Base-by-base conservation (phyloP, 2,329 filamentous ascomycete species). In the Trichoderma sp. region DNA sequence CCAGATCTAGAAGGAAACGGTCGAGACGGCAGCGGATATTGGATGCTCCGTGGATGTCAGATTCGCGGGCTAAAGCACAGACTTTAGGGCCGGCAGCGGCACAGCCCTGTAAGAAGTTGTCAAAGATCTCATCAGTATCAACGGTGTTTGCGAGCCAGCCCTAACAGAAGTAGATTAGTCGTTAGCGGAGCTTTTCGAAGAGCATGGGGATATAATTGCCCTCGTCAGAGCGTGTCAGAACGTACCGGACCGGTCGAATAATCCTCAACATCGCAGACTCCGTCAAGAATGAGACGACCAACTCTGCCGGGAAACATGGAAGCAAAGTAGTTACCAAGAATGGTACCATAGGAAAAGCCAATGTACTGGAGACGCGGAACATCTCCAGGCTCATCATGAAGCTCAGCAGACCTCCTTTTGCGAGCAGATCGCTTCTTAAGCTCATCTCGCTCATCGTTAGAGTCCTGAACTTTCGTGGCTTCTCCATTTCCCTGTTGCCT, bases 341-440 rank as follows among this genome's bases (percentile, higher is more conserved):
- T 21, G 2, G 77, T 79, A 18, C 79, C 78, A 21, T 87, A 87
- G 6, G 83, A 85, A 64, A 86, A 81, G 0, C 85, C 84, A 77
- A 83, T 81, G 71, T 85, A 87, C 72, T 82, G 81, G 34, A 86
- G 71, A 13, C 73, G 52, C 3, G 70, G 68, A 1, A 72, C 64
- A 28, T 73, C 49, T 21, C 60, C 66, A 6, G 54, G 30, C 5
- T 58, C 55, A 39, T 56, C 32, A 21, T n/a, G 51, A 21, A 30
- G 24, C 32, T 52, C 39, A 46, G 28, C 59, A n/a, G 46, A 34
- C 24, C 37, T 54, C 52, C 46, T 54, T 34, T 32, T 58, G 34
- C 26, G 63, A 56, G 51, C 18, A 49, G 63, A 49, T 54, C 71
- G 70, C 64, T 58, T 72, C 54, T 52, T 71, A 26, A 73, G 59